Base-by-base conservation (phyloP, 495 filamentous ascomycete genomes). In the Aspergillus conjunctus region DNA sequence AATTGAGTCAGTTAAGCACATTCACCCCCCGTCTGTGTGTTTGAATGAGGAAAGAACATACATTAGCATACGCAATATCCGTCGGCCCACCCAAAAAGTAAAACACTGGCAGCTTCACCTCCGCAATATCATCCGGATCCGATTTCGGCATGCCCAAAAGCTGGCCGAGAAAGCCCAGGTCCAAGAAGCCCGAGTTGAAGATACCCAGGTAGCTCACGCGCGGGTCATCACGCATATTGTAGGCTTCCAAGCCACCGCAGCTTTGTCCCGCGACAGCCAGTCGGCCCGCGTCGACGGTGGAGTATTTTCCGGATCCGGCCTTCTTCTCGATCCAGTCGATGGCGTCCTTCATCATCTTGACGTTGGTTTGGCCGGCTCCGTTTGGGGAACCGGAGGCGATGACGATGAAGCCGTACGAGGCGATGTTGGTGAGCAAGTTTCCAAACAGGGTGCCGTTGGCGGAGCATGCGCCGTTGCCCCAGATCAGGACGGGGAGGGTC, bases 1-100 rank as follows among this genome's bases (percentile, higher is more conserved):
- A 51, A 17, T 26, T 30, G 8, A 56, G 41, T 21, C 44, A 37
- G 30, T 39, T 17, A n/a, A 9, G 9, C 15, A 41, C 1, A 9
- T 41, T 4, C 37, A 11, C 26, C 26, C 26, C 32, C 41, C 22
- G 11, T 26, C 7, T 22, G 32, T 39, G 2, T 18, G 2, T 14
- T 7, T 17, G 7, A 52, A 46, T 7, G 20, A 21, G 30, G n/a
- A 20, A 37, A 18, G 20, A 50, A 48, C 58, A n/a, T 39, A 61
- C 58, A 41, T 61, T 61, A 32, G 22, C 14, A 61, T 61, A 61
- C 2, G 58, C 58, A 41, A 61, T 61, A 50, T 61, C 58, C 8
- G 1, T 8, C 39, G 31, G n/a, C 17, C 58, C 58, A 15, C 58
- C 58, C 41, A 61, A 41, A 32, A 61, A 61, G 30, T 61, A 55